A percentile compares a stretch with the other conserved stretches of the same genome.
Conservation (phyloP, 345 rosid genomes). For the Corchorus capsularis region DNA sequence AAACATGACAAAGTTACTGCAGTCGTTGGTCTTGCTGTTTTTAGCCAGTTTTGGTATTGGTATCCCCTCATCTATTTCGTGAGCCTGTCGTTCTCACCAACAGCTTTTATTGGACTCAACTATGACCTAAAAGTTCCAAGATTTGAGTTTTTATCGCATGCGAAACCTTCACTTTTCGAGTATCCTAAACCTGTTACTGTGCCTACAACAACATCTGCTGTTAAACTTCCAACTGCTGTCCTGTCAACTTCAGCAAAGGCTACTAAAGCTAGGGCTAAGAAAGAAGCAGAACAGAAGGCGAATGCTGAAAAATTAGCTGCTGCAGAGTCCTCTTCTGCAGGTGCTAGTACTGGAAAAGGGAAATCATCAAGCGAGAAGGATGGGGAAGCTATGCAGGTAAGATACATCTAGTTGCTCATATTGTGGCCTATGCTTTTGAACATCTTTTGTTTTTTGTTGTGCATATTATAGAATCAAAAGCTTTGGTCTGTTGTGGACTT, state of each 20-base stretch:
- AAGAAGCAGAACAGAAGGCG: constrained; percentile 94
- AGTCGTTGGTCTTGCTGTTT: constrained; percentile 96
- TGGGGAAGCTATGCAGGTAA: constrained; percentile 95
- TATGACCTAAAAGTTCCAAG: constrained; percentile 91
- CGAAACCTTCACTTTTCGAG: constrained; percentile 92
- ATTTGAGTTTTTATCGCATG: constrained; percentile 90
- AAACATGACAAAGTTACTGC: constrained; percentile 96
- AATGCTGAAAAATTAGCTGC: constrained; percentile 65
- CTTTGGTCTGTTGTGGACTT: not conserved
- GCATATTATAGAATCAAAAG: not conserved
- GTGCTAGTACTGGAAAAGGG: constrained; percentile 58
- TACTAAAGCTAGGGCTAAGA: constrained; percentile 97
- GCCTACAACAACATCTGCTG: constrained; percentile 77
- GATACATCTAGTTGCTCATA: not conserved
- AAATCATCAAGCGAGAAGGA: constrained; percentile 76
- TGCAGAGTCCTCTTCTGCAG: constrained; percentile 47
- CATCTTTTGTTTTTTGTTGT: not conserved
- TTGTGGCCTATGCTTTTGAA: constrained; percentile 8
- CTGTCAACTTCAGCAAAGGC: constrained; percentile 97
- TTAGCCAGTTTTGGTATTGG: constrained; percentile 99
- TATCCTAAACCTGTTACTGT: constrained; percentile 93
- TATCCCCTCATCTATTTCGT: constrained; percentile 94
- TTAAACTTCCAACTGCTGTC: constrained; percentile 95
- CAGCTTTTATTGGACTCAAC: constrained; percentile 92
- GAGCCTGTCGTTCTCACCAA: constrained; percentile 92